Base-by-base conservation (phyloP, 441 rosid genomes). In the Mallotus repandus region DNA sequence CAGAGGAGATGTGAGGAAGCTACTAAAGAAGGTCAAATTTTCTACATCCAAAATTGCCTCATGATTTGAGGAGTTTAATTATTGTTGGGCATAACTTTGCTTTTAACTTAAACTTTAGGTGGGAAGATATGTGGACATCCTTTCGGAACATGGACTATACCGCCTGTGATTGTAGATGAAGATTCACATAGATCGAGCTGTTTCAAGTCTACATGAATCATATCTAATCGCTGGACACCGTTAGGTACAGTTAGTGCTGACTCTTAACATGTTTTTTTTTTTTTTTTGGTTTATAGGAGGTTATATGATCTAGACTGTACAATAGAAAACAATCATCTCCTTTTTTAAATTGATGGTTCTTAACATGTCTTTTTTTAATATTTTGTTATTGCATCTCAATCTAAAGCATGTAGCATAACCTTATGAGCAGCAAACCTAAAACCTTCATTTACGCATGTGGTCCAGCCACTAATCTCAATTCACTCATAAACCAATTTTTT, bases 1-100 rank as follows among this genome's bases (percentile, higher is more conserved):
- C 80, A 82, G 79, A 88, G 81, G 82, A 85, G 97, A 87, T 91
- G 99, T 2, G 84, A 84, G 80, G 97, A 94, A 78, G 97, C 97
- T 77, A 91, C 93, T 11, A 80, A 69, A 82, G 97, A 92, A 89
- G 97, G 98, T 91, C 84, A 58, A 32, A 11, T 55, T 62, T 49
- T 13, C 11, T 64, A 32, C 63, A 61, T 62, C 65, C 66, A 74
- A 70, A 56, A 19, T 60, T 35, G 58, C 6, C 9, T 7, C 9
- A 9, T 9, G 9, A 76, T 56, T 49, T 18, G 25, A 38, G 6
- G 68, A 58, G 53, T 68, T 25, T 10, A 12, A 8, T 14, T 9
- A 43, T 25, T 46, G 41, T 35, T 22, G 21, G 32, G 48, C 19
- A 8, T 52, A 19, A 57, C 49, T 38, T 43, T 55, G 13, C 58